A percentile compares a stretch with the other conserved stretches of the same genome.
phyloP scores from a whole-genome alignment of 257 asterid genomes.

The Henckelia pumila region DNA sequence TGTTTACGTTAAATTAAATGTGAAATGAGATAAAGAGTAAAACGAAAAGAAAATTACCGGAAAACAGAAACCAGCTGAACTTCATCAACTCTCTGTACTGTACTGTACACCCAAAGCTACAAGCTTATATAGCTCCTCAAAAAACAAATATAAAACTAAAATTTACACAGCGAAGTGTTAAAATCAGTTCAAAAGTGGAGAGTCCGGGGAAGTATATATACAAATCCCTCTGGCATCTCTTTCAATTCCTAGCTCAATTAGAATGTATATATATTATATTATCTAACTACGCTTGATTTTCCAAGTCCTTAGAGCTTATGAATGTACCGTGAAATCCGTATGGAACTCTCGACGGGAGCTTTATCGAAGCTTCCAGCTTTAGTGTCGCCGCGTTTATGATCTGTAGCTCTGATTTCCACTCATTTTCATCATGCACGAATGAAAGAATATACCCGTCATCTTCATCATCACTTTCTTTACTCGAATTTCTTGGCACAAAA shows the following conservation, averaged over 20 bases:
- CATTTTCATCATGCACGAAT: constrained; percentile 42
- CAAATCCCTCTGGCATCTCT: constrained; percentile 22
- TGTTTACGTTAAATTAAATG: too few species aligned
- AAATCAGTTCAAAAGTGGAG: background rate
- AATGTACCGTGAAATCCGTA: constrained; percentile 53
- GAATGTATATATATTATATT: too few species aligned
- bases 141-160: background rate
- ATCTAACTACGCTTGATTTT: constrained; percentile 26
- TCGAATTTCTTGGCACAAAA: constrained; percentile 25
- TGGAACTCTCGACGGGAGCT: constrained; percentile 43
- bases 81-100: background rate
- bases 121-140: constrained; percentile 8
- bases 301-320: constrained; percentile 33
- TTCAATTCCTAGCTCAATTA: too few species aligned
- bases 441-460: constrained; percentile 42
- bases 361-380: constrained; percentile 27
- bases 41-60: too few species aligned
- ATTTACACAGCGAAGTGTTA: background rate
- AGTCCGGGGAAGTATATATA: constrained; percentile 23
- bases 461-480: constrained; percentile 34
- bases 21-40: too few species aligned
- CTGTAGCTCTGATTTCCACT: constrained; percentile 38
- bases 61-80: constrained; percentile 18
- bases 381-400: constrained; percentile 35
- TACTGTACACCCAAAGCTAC: background rate